Base-by-base conservation (phyloP, 176 grass and related monocot genomes). In the Zea mays region DNA sequence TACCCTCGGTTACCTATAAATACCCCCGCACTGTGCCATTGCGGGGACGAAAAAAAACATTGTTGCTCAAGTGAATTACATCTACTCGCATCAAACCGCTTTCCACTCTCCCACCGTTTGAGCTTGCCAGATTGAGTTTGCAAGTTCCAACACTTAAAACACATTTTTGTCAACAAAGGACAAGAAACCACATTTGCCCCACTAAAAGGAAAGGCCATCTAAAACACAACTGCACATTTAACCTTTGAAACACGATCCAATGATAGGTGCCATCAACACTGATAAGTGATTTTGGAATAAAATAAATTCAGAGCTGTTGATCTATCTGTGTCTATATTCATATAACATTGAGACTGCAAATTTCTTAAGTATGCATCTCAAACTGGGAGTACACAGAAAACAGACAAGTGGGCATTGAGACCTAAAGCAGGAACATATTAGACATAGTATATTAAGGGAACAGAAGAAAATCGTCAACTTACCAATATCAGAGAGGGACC, bases 401-500 rank as follows among this genome's bases (percentile, higher is more conserved):
- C 13, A 61, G 43, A 67, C 2, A 67, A 62, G 16, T 62, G 51
- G 21, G 37, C 19, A 73, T 36, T 52, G 19, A 47, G 27, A 27
- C 27, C 27, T 27, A 27, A 27, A 27, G 27, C 39, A 81, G 44
- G 54, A 21, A 17, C 15, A 4, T 34, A 27, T 27, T 27, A 27
- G 27, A 27, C 27, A 27, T 27, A 27, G 27, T 27, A 27, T 27
- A 77, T 63, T 41, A 66, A 21, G 2, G n/a, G 4, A 66, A 56
- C 11, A 59, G 1, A 60, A 33, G 10, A 73, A 82, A 56, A 69
- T 77, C 6, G 57, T 86, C 37, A 47, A 62, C 54, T 82, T 88
- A 93, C 88, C 85, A 50, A 93, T 86, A 83, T 93, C 91, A 79
- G 78, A 75, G 83, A 93, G 88, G 71, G 88, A 86, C 1, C 85